Percentiles rank a stretch among this genome's conserved stretches.
Conservation (phyloP, 495 filamentous ascomycete species). For the Letharia lupina region DNA sequence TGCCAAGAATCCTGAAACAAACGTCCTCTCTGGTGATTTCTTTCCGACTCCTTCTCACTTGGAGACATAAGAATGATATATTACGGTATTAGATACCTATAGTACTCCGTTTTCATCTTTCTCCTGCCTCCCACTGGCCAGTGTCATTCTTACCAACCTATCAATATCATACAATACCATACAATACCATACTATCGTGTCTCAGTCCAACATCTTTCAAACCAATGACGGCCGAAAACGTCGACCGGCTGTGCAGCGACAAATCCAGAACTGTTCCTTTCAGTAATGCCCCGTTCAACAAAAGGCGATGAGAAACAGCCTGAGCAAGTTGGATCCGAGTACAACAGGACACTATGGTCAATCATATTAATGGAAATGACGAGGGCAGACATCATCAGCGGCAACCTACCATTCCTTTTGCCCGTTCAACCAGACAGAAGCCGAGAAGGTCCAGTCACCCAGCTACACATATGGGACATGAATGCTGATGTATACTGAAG, state of each 20-base stretch:
- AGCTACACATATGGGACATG: no score
- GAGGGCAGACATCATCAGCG: slow-evolving; percentile 23
- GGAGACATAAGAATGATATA: no score
- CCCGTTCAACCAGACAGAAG: slow-evolving; percentile 24
- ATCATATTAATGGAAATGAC: slow-evolving; percentile 1
- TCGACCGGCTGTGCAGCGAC: not conserved
- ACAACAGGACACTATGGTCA: slow-evolving; percentile 8
- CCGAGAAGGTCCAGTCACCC: slow-evolving; percentile 21
- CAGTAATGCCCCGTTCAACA: not conserved
- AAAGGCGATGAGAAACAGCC: not conserved
- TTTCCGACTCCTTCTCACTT: no score
- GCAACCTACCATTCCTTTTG: slow-evolving; percentile 24
- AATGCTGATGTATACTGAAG: slow-evolving; percentile 27
- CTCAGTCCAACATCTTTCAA: not conserved
- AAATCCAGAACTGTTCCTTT: not conserved
- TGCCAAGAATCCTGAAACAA: not conserved
- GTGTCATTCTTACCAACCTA: not conserved
- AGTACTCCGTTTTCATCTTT: no score
- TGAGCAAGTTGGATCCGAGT: not conserved
- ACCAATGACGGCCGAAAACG: slow-evolving; percentile 1
- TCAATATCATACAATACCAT: no score
- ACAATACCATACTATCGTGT: no score
- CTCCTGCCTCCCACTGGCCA: no score
- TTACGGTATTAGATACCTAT: no score
- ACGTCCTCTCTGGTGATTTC: no score